A percentile compares a stretch with the other conserved stretches of the same genome.
These are phyloP conservation scores for Pseudonitzschia pungens DNA, from an alignment of 108 stramenopile genomes.

Conservation along the genomic window DNA sequence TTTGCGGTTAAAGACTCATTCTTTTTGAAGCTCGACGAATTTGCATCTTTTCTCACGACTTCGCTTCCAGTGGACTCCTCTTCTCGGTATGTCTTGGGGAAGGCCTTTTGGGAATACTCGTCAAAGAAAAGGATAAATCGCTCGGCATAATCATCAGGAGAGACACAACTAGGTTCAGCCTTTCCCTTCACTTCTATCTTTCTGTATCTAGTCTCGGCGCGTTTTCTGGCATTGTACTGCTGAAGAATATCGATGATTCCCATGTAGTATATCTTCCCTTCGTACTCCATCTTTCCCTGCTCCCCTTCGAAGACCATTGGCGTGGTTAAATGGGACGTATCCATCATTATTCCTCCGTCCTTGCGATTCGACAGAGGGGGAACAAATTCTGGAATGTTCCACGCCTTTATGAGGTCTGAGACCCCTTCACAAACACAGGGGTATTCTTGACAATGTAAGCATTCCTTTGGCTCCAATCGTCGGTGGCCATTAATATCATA, in stretches of 20 bases:
- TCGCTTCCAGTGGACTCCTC: conserved; percentile 3
- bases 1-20: neutral
- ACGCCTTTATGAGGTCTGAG: conserved; percentile 33
- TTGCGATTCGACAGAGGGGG: conserved; percentile 74
- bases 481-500: conserved; percentile 77
- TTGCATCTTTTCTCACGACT: neutral
- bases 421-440: conserved; percentile 36
- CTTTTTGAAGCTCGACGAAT: neutral
- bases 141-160: conserved; percentile 78
- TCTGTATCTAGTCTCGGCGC: conserved; percentile 76
- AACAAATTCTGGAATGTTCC: conserved; percentile 57
- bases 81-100: neutral
- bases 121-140: conserved; percentile 83
- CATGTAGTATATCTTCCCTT: conserved; percentile 90
- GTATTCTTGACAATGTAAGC: conserved; percentile 19
- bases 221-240: conserved; percentile 91
- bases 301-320: conserved; percentile 54
- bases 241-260: conserved; percentile 98
- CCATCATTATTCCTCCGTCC: conserved; percentile 87
- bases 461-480: conserved; percentile 50
- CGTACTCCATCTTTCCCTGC: conserved; percentile 55
- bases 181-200: conserved; percentile 52
- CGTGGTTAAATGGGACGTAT: conserved; percentile 53
- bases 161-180: conserved; percentile 80
- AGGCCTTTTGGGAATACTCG: conserved; percentile 49